Evolutionary conservation across 2,329 filamentous ascomycete species (phyloP), one percentile per base, ranked within the genome.

Genomic region (Ophiostoma pallidulum): DNA sequence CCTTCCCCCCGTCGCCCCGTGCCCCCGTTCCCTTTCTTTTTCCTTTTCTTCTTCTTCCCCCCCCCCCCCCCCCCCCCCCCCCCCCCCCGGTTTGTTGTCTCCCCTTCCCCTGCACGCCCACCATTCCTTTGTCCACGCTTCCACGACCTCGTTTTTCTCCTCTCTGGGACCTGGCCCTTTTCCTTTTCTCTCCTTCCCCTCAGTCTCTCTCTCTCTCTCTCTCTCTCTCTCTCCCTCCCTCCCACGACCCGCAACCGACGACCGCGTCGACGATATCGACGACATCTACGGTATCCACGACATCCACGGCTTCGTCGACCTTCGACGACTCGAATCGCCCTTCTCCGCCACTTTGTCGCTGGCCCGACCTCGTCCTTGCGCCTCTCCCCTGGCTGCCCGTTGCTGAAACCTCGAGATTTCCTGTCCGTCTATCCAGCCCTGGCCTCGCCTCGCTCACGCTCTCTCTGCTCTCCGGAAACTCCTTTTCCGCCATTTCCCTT

Each of bases 351-450:
- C n/a, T n/a, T 42, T 22, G 36, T 41, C 42, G 38, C 46, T 48
- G 46, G 46, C 46, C 46, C 46, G 46, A 48, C 46, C 28, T 40
- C n/a, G 40, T 48, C 19, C 37, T 35, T 40, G 41, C 46, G 40
- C 45, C 37, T 18, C 24, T 45, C 19, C 19, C 32, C 20, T 14
- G 9, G 4, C 18, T 10, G 35, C 13, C 16, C 16, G 16, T n/a
- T 35, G 12, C n/a, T n/a, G n/a, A n/a, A n/a, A 38, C 36, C 36
- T 38, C 36, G n/a, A 16, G 10, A 7, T 38, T 38, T 13, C 7
- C 10, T 5, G 6, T 39, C n/a, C n/a, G n/a, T n/a, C n/a, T n/a
- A n/a, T n/a, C n/a, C n/a, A n/a, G n/a, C n/a, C n/a, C n/a, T n/a
- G n/a, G n/a, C 38, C 38, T 10, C 24, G 24, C 10, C 24, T 28